Evolutionary conservation across 2,329 filamentous ascomycete genomes (phyloP).

Genomic region (Penicillium sp.): DNA sequence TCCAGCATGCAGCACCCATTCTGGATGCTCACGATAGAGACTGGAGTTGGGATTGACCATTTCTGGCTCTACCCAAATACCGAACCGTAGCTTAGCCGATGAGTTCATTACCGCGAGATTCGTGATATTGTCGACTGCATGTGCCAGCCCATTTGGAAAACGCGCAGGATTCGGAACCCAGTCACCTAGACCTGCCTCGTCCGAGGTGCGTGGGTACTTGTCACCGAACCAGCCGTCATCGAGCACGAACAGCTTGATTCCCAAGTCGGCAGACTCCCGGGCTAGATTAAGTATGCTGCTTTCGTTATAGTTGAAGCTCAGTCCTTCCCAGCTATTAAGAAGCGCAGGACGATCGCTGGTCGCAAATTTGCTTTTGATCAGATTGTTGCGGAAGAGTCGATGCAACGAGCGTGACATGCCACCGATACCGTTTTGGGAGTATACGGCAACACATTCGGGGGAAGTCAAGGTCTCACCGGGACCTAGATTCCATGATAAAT

Average conservation of each 20-base stretch:
- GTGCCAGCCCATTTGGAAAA: conserved; percentile 53
- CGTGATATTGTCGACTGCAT: conserved; percentile 50
- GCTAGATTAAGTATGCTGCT: conserved; percentile 53
- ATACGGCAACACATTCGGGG: conserved; percentile 58
- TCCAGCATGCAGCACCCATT: conserved; percentile 58
- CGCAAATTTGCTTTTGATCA: conserved; percentile 54
- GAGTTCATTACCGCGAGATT: conserved; percentile 46
- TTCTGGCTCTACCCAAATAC: conserved; percentile 63
- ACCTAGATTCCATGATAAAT: conserved; percentile 54
- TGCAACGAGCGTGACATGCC: conserved; percentile 60
- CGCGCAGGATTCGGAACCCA: conserved; percentile 55
- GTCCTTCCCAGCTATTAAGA: conserved; percentile 62
- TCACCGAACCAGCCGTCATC: conserved; percentile 64
- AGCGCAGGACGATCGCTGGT: conserved; percentile 50
- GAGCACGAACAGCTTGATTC: conserved; percentile 58
- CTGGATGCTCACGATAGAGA: conserved; percentile 57
- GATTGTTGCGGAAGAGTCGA: conserved; percentile 55
- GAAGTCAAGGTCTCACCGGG: conserved; percentile 55
- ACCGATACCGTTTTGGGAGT: conserved; percentile 54
- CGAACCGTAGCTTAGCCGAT: conserved; percentile 51
- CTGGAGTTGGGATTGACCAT: conserved; percentile 61
- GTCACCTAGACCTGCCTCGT: conserved; percentile 57
- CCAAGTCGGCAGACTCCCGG: conserved; percentile 52
- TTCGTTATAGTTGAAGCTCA: conserved; percentile 55
- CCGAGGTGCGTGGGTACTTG: conserved; percentile 55